These are phyloP conservation scores for Penicillium brevicompactum DNA, from an alignment of 2,329 filamentous ascomycete species.

Conservation along the genomic window DNA sequence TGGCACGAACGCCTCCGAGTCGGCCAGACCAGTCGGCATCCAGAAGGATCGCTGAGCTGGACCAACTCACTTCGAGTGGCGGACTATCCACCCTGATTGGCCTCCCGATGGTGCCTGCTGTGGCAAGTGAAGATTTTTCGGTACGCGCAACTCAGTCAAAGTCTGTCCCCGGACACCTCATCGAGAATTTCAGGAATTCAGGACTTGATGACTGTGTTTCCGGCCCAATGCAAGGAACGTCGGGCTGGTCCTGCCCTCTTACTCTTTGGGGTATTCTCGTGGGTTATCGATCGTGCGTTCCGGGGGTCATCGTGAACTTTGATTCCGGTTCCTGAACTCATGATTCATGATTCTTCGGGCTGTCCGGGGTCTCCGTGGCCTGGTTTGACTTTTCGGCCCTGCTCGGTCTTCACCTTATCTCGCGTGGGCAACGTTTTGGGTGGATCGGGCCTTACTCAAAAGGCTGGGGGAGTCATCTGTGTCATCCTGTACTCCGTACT, in stretches of 20 bases:
- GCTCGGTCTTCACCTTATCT: background rate
- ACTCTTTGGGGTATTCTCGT: background rate
- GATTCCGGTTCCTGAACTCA: background rate
- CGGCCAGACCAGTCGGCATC: constrained; percentile 1
- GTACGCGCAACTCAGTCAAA: too few species aligned
- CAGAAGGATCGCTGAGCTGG: background rate
- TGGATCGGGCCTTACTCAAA: background rate
- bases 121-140: background rate
- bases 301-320: background rate
- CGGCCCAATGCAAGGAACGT: background rate
- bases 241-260: background rate
- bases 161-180: too few species aligned
- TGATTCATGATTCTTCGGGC: constrained; percentile 1
- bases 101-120: background rate
- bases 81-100: background rate
- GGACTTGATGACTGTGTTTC: background rate
- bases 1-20: background rate
- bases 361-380: background rate
- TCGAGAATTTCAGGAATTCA: background rate
- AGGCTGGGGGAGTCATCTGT: background rate
- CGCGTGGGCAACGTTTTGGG: too few species aligned
- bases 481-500: background rate
- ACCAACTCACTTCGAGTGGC: background rate
- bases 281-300: background rate
- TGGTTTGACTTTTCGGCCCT: background rate